Evolutionary conservation across 345 rosid species (phyloP), one percentile per base, ranked within the genome.

Genomic region (Anacardium occidentale): DNA sequence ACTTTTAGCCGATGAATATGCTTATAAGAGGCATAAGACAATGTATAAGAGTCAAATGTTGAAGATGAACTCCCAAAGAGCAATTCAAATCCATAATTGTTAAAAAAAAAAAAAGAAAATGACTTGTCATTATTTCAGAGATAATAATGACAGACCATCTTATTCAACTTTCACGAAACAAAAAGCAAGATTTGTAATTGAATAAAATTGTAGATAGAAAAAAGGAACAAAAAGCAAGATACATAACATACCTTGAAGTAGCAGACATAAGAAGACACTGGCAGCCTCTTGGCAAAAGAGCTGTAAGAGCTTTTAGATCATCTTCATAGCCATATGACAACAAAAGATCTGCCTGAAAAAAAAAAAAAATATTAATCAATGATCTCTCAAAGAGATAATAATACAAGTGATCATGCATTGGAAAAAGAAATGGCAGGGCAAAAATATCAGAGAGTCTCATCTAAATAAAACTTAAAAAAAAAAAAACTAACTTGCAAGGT

Each of bases 181-280:
- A 29, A 29, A 29, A 29, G 32, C 1, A 29, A 29, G 32, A 29
- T 29, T 3, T 24, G 20, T 25, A 55, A 53, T 34, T 48, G 34
- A 3, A 25, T 13, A 53, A 34, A 15, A 42, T 37, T 22, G 22
- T 40, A 54, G 40, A 18, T 14, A 18, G 34, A 25, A 58, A 10
- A 8, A 62, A 57, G 29, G 22, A 10, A 7, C 37, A 47, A 32
- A 42, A 34, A 14, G 56, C 24, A 51, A 24, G 20, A 15, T 71
- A 48, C 5, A 69, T 53, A 62, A 68, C 77, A 55, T 29, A 92
- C 99, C 98, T 90, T 40, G 97, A 83, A 50, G 99, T 94, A 60
- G 99, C 99, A 76, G 99, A 94, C 96, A 94, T 89, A 63, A 94
- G 97, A 74, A 94, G 98, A 71, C 96, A 86, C 66, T 92, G 99